Conservation (phyloP, 2,329 filamentous ascomycete genomes). For the Trichoderma breve region DNA sequence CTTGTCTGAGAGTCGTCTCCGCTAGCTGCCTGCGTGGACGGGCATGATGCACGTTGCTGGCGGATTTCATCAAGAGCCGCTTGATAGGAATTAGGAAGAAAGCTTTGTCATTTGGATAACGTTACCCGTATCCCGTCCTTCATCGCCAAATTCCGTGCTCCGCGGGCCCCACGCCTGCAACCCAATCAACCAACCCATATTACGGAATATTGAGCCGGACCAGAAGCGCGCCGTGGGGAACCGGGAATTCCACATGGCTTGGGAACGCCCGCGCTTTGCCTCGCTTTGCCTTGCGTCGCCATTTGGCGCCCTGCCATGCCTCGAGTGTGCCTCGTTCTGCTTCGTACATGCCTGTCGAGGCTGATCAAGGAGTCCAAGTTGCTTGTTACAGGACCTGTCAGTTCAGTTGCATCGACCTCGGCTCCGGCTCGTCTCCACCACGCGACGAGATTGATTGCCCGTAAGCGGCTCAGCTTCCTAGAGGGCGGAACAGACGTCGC, state of each 20-base stretch:
- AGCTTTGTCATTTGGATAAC: neutral
- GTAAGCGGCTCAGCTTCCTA: neutral
- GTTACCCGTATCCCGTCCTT: neutral
- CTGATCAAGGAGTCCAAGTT: neutral
- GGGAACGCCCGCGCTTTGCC: neutral
- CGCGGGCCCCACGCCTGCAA: slow-evolving; percentile 6
- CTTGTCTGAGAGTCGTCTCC: no score
- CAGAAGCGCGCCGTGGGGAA: neutral
- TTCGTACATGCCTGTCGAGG: neutral
- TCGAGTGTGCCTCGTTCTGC: neutral
- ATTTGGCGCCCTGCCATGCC: neutral
- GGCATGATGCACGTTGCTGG: neutral
- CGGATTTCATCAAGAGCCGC: neutral
- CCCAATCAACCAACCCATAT: slow-evolving; percentile 2
- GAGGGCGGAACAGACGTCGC: neutral
- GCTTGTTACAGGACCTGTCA: neutral
- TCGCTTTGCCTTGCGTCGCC: neutral
- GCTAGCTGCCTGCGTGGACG: neutral
- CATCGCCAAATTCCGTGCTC: neutral
- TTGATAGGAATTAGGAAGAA: neutral
- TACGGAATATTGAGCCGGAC: neutral
- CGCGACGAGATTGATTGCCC: neutral
- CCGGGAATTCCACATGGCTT: slow-evolving; percentile 9
- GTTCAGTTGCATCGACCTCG: neutral
- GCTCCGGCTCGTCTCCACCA: neutral